Percentiles rank a stretch among this genome's conserved stretches.
phyloP scores from a whole-genome alignment of 768 basidiomycete genomes.

The Kwoniella pini region DNA sequence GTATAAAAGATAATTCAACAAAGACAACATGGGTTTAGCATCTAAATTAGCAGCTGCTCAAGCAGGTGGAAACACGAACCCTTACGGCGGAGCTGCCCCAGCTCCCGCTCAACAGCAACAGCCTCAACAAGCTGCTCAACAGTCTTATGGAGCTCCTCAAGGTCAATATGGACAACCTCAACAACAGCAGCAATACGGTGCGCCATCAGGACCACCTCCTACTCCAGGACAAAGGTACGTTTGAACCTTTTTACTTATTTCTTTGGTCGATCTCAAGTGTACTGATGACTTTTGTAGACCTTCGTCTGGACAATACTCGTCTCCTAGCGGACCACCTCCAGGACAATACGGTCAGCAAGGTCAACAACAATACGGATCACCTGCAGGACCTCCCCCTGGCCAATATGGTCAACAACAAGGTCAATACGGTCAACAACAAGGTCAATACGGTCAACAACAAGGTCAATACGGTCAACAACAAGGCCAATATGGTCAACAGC shows the following conservation, averaged over 20 bases:
- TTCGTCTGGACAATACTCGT: slow-evolving; percentile 28
- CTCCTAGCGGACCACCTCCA: slow-evolving; percentile 34
- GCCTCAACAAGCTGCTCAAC: slow-evolving; percentile 23
- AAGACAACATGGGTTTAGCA: slow-evolving; percentile 46
- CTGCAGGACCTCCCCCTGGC: slow-evolving; percentile 31
- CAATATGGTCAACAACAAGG: slow-evolving; percentile 31
- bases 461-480: slow-evolving; percentile 21
- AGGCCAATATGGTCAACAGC: slow-evolving; percentile 18
- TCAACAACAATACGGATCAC: slow-evolving; percentile 30
- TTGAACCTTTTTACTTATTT: background rate
- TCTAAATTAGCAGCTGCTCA: slow-evolving; percentile 46
- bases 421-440: slow-evolving; percentile 23
- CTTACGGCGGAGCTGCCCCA: slow-evolving; percentile 27
- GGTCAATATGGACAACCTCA: slow-evolving; percentile 14
- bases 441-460: slow-evolving; percentile 21
- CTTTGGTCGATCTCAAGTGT: background rate
- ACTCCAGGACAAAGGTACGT: slow-evolving; percentile 16
- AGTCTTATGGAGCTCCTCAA: slow-evolving; percentile 12
- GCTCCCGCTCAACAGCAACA: slow-evolving; percentile 19
- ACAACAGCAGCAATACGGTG: slow-evolving; percentile 24
- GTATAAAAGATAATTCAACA: slow-evolving; percentile 8
- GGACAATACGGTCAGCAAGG: slow-evolving; percentile 34
- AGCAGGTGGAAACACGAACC: slow-evolving; percentile 16
- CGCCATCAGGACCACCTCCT: slow-evolving; percentile 26
- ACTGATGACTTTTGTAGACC: slow-evolving; percentile 1